Base-by-base conservation (phyloP, 345 rosid species). In the Trapa bicornis region DNA sequence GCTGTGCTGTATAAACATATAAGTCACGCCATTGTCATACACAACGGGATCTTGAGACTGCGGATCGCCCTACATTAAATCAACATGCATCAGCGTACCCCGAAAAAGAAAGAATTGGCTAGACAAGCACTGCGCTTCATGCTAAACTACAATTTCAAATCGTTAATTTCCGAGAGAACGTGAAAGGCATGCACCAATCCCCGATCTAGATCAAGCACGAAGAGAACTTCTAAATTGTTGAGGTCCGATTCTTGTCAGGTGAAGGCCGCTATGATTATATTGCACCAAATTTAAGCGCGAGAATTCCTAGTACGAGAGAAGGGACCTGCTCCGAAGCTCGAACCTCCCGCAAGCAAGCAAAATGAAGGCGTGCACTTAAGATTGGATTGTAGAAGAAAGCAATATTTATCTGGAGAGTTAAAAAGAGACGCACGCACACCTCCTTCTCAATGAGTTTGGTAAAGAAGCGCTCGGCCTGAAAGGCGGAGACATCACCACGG, bases 31-130 rank as follows among this genome's bases (percentile, higher is more conserved):
- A 73, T 89, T 87, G 64, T 91, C 99, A 53, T 87, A 87, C 62
- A 89, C 96, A 60, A 91, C 97, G n/a, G 99, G 99, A 86, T 94
- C 93, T 76, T 89, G 96, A 6, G 93, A 87, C 75, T 94, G 91
- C 71, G 92, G 89, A 86, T 94, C 99, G 56, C 96, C 97, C 99
- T 94, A 78, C 50, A 66, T 65, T 15, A 13, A 15, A 65, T 65
- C 15, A 22, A 65, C 67, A 42, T 9, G 52, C 14, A 43, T 33
- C 37, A 53, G 61, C 45, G 37, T 16, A 67, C 47, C 29, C 35
- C 33, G 29, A 53, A 53, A 36, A 39, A 15, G 35, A 67, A 6
- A 36, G 47, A 67, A 42, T 1, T 8, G 7, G 29, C 16, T 22
- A 65, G 36, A 29, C 2, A 65, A 22, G 2, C 7, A 12, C 29